Percentiles rank a stretch among this genome's conserved stretches.
Conservation (phyloP, 805 yeast species). For the Cyberlindnera xylosilytica region DNA sequence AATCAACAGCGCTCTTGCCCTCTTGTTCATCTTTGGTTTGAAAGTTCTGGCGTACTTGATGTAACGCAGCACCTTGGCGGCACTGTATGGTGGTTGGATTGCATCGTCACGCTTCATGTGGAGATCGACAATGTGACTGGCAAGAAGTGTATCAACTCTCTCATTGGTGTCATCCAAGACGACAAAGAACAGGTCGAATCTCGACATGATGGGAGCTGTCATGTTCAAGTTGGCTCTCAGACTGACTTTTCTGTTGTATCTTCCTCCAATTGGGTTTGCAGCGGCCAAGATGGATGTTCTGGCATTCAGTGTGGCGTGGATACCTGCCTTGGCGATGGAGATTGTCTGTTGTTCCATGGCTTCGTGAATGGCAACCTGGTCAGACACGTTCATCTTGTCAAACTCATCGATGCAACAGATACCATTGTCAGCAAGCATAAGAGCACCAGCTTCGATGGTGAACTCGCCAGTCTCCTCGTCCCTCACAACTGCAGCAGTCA, state of each 20-base stretch:
- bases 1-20: slow-evolving; percentile 75
- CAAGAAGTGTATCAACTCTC: slow-evolving; percentile 82
- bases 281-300: slow-evolving; percentile 96
- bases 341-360: slow-evolving; percentile 99
- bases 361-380: slow-evolving; percentile 98
- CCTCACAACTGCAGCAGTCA: slow-evolving; percentile 95
- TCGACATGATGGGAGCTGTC: slow-evolving; percentile 99
- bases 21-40: slow-evolving; percentile 82
- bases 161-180: slow-evolving; percentile 94
- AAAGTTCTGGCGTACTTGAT: slow-evolving; percentile 91
- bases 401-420: slow-evolving; percentile 98
- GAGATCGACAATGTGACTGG: slow-evolving; percentile 87
- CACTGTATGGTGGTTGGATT: slow-evolving; percentile 81
- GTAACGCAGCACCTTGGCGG: slow-evolving; percentile 84
- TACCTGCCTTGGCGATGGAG: slow-evolving; percentile 98
- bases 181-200: slow-evolving; percentile 94
- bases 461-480: slow-evolving; percentile 97
- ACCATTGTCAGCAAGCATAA: slow-evolving; percentile 98
- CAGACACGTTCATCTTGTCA: slow-evolving; percentile 93
- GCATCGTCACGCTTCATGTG: slow-evolving; percentile 92
- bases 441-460: slow-evolving; percentile 97
- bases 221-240: slow-evolving; percentile 83
- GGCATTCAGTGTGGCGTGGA: slow-evolving; percentile 96
- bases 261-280: slow-evolving; percentile 98
- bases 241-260: slow-evolving; percentile 85